Evolutionary conservation across 2,329 filamentous ascomycete genomes (phyloP), one percentile per base, ranked within the genome.

Genomic region (Dactylonectria macrodidyma): DNA sequence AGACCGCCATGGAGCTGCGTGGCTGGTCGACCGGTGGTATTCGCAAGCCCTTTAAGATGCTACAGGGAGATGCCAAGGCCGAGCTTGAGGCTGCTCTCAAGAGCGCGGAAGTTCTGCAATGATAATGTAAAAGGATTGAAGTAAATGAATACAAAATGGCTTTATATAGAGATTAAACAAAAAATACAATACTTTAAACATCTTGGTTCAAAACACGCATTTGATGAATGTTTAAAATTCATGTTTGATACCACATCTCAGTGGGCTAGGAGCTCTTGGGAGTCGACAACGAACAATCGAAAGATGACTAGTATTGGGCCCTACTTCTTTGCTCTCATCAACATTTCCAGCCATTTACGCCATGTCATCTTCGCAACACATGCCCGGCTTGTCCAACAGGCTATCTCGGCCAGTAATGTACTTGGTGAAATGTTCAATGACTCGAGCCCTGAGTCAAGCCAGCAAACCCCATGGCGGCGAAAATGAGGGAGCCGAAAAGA

Each of bases 1-100:
- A 87, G 80, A 86, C 85, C 0, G 85, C 81, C 0, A 82, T 87
- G 75, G 84, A 87, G 73, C 64, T 87, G 56, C 79, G 79, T 34
- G 85, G 85, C 0, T 80, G 80, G 73, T 74, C 77, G 48, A 86
- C 85, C 0, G 85, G 85, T 19, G 85, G 84, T 3, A 47, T 86
- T 67, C 78, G 85, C 62, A 87, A 85, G 78, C 85, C 85, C 0
- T 87, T 87, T 73, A 73, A 77, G 11, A 69, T 87, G 55, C 71
- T 76, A 1, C 62, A 73, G 46, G 71, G 65, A 9, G 77, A 80
- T 33, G 51, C 75, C 61, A 74, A 71, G 67, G 75, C 71, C 2
- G 81, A 84, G 73, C 65, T 85, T 26, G 80, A 78, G 64, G 68
- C 64, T 12, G 52, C 82, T 41, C 69, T 86, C 30, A 76, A 79